phyloP scores from a whole-genome alignment of 192 early-diverging fungal species.

The Backusella psychrophila region DNA sequence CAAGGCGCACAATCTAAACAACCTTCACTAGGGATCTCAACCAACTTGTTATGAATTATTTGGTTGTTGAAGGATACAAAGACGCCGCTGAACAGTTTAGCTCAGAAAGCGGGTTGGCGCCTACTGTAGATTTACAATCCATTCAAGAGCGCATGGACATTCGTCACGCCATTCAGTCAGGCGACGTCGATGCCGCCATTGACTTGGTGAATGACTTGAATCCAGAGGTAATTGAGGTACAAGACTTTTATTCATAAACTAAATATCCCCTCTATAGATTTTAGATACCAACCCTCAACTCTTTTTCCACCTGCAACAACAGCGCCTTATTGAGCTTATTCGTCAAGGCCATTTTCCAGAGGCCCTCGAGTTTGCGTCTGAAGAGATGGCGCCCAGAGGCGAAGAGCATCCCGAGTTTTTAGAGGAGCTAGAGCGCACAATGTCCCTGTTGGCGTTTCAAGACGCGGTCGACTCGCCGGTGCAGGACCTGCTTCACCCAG shows the following conservation, averaged over 20 bases:
- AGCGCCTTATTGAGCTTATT: conserved; percentile 95
- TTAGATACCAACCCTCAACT: conserved; percentile 92
- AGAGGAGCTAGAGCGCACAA: conserved; percentile 91
- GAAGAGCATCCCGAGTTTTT: conserved; percentile 98
- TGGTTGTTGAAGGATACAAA: conserved; percentile 98
- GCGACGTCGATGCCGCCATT: conserved; percentile 91
- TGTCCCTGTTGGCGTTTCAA: conserved; percentile 97
- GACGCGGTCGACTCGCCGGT: conserved; percentile 69
- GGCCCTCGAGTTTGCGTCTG: conserved; percentile 95
- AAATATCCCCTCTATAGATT: conserved; percentile 50
- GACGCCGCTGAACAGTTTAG: conserved; percentile 97
- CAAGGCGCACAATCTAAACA: conserved; percentile 20
- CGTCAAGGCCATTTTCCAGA: conserved; percentile 73
- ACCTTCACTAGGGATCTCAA: conserved; percentile 77
- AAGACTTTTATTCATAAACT: not conserved
- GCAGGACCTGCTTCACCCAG: conserved; percentile 80
- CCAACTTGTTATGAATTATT: conserved; percentile 98
- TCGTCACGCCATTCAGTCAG: conserved; percentile 85
- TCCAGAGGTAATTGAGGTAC: conserved; percentile 96
- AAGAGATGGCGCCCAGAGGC: conserved; percentile 95
- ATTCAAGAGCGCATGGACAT: conserved; percentile 97
- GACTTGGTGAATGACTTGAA: conserved; percentile 98
- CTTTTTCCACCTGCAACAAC: conserved; percentile 96
- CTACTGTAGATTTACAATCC: conserved; percentile 78
- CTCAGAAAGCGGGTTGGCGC: conserved; percentile 78